Evolutionary conservation across 257 asterid species (phyloP).

Genomic region (Penstemon newberryi): DNA sequence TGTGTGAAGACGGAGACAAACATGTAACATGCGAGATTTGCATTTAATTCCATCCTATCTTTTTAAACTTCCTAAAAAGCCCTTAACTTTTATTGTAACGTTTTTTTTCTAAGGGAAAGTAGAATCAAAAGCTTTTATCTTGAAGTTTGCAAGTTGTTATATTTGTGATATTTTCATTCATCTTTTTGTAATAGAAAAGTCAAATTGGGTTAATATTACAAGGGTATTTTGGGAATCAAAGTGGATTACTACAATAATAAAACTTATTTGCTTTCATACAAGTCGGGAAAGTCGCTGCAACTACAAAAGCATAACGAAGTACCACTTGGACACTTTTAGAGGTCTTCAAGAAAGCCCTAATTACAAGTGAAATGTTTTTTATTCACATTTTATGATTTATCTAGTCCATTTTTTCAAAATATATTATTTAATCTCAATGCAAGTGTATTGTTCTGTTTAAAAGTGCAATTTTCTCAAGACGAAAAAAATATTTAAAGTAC

Average conservation of each 20-base stretch:
- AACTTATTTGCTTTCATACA: conserved; percentile 31
- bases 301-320: not conserved
- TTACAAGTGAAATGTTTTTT: too few relatives aligned
- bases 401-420: too few relatives aligned
- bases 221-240: conserved; percentile 26
- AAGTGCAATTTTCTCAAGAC: too few relatives aligned
- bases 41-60: conserved; percentile 44
- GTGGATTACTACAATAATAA: conserved; percentile 33
- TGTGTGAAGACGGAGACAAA: conserved; percentile 35
- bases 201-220: conserved; percentile 8
- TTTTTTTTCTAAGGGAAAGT: not conserved
- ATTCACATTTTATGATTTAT: too few relatives aligned
- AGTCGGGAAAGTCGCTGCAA: conserved; percentile 44
- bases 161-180: too few relatives aligned
- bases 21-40: conserved; percentile 72
- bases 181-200: not conserved
- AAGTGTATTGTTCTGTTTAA: not conserved
- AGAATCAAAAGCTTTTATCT: not conserved
- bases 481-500: not conserved
- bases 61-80: conserved; percentile 30
- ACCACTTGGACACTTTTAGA: too few relatives aligned
- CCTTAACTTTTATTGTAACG: conserved; percentile 26
- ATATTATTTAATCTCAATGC: not conserved
- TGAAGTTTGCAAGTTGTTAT: too few relatives aligned
- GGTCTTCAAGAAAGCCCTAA: too few relatives aligned